Base-by-base conservation (phyloP, 441 rosid genomes). In the Populus hybrid region DNA sequence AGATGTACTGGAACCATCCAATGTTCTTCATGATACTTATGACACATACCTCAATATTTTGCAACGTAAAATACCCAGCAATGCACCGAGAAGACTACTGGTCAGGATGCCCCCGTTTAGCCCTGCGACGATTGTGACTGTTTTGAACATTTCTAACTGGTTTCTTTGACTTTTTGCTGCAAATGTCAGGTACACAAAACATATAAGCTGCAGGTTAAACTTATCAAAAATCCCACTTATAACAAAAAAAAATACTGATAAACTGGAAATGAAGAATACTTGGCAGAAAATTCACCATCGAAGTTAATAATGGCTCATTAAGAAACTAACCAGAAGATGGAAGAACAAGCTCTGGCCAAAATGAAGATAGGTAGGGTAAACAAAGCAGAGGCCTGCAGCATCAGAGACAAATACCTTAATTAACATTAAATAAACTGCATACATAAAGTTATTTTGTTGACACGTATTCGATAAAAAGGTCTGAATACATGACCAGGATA, bases 371-470 rank as follows among this genome's bases (percentile, higher is more conserved):
- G 97, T 63, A 93, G 81, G 36, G 94, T 94, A 87, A 93, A 80
- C 63, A 94, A 80, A 26, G 97, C 92, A 84, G 99, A 94, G 65
- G 99, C 99, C 99, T 97, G 84, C 73, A 85, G 28, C 35, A 64
- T 73, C 50, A 33, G 78, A 77, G 36, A 71, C 26, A 63, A 70
- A 24, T 7, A 74, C 68, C 67, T 50, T 12, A 71, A 53, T 63
- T 68, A 63, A 61, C 40, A 20, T 40, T 6, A 21, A n/a, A n/a
- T 14, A 38, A n/a, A 24, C 53, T 21, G 16, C 42, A 69, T 21
- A 31, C 36, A 29, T 18, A 59, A 24, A 14, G 42, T 78, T 24
- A 9, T 66, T 59, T n/a, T 24, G 74, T 23, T 36, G 40, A 69
- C 24, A 64, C 9, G 28, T 31, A 6, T 64, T 56, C 31, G 26